Base-by-base conservation (phyloP, 2,329 filamentous ascomycete species). In the Penicillium griseofulvum region DNA sequence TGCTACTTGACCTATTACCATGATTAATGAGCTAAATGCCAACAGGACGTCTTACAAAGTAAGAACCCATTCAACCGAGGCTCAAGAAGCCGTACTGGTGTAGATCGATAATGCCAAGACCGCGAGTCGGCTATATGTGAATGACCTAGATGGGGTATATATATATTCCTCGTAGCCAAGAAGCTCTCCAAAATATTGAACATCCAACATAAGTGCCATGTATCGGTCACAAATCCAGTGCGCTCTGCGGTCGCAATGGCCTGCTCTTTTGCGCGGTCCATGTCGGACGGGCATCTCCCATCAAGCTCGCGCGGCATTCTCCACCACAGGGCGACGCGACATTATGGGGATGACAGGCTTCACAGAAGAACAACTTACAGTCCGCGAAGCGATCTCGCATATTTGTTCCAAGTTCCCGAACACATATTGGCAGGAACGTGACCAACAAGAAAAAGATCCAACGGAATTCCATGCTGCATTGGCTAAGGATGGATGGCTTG, bases 401-500 rank as follows among this genome's bases (percentile, higher is more conserved):
- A 79, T 92, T 26, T 92, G 89, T 70, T 77, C 84, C 1, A 78
- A 83, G 10, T 93, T 90, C 58, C 83, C 88, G 16, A 87, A 90
- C 63, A 70, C 67, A 11, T 93, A 92, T 73, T 93, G 89, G 89
- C 86, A 85, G 63, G 82, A 88, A 50, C 86, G 79, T 60, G 90
- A 94, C 68, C 83, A 89, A 60, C 80, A 80, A 5, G 86, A 86
- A 59, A 78, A 83, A 55, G 88, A 93, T 69, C 90, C 90, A 0
- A 81, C 83, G 48, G 88, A 91, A 34, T 86, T 95, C 38, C 89
- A 94, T 69, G 83, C 86, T 0, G 87, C 87, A 0, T 73, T 94
- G 9, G 87, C 90, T 8, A 83, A 83, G 53, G 87, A 86, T 60
- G 89, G 90, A 7, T 94, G 89, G 88, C 81, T 94, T 38, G 90